These are phyloP conservation scores for Cytospora piceae DNA, from an alignment of 2,329 filamentous ascomycete species.

Conservation along the genomic window DNA sequence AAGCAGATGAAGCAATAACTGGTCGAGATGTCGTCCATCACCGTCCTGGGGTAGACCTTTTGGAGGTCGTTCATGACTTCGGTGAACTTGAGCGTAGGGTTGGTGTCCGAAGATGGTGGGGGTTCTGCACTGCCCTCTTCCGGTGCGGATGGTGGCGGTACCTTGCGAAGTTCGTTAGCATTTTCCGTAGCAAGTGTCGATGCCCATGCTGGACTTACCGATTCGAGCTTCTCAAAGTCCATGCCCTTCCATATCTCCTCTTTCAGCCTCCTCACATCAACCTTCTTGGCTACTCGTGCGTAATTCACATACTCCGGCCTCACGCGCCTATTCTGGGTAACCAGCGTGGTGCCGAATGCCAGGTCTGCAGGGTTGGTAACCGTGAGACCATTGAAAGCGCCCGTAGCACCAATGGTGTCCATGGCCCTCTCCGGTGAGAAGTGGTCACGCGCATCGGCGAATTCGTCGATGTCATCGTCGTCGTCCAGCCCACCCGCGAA, in stretches of 20 bases:
- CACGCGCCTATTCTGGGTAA: slow-evolving; percentile 65
- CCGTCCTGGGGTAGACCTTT: slow-evolving; percentile 79
- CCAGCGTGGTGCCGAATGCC: slow-evolving; percentile 68
- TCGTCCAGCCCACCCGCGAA: slow-evolving; percentile 71
- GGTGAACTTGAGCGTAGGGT: slow-evolving; percentile 77
- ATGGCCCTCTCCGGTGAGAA: slow-evolving; percentile 67
- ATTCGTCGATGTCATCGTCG: slow-evolving; percentile 66
- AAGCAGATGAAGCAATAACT: slow-evolving; percentile 92
- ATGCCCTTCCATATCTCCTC: slow-evolving; percentile 73
- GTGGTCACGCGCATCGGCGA: slow-evolving; percentile 79
- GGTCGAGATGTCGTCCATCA: slow-evolving; percentile 93
- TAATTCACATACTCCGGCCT: slow-evolving; percentile 73
- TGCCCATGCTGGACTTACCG: slow-evolving; percentile 44
- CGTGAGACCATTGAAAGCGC: slow-evolving; percentile 49
- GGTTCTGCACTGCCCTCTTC: slow-evolving; percentile 38
- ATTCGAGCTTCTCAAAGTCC: slow-evolving; percentile 55
- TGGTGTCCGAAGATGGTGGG: slow-evolving; percentile 41
- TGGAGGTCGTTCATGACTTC: slow-evolving; percentile 89
- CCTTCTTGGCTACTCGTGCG: slow-evolving; percentile 71
- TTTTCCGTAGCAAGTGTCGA: background rate
- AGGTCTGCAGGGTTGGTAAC: slow-evolving; percentile 48
- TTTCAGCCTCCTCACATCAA: slow-evolving; percentile 69
- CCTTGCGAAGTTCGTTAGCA: slow-evolving; percentile 20
- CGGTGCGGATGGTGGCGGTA: slow-evolving; percentile 43
- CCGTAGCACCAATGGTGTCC: slow-evolving; percentile 52